phyloP scores from a whole-genome alignment of 495 filamentous ascomycete genomes.

The Aspergillus nanangensis region DNA sequence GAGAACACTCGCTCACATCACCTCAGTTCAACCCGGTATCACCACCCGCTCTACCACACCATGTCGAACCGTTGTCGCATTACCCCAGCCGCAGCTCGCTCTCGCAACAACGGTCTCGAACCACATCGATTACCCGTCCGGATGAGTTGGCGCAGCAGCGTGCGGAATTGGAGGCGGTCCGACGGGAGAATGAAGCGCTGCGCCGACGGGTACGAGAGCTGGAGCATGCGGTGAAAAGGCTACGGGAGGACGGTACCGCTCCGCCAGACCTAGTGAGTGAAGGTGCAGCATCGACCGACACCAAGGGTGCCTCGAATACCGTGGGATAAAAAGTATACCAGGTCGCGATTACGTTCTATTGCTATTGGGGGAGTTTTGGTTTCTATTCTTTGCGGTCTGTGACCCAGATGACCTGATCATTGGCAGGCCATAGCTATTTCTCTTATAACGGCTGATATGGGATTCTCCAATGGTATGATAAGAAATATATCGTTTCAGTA shows the following conservation, averaged over 20 bases:
- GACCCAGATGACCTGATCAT: no score
- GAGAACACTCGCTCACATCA: slow-evolving; percentile 40
- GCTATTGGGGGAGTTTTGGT: not conserved
- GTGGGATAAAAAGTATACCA: slow-evolving; percentile 4
- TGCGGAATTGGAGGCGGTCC: slow-evolving; percentile 66
- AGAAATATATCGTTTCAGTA: no score
- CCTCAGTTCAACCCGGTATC: slow-evolving; percentile 35
- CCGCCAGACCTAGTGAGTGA: no score
- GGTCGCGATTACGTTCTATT: not conserved
- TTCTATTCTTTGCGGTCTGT: not conserved
- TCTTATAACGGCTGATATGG: no score
- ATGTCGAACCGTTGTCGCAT: slow-evolving; percentile 27
- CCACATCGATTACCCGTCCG: slow-evolving; percentile 40
- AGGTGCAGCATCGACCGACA: slow-evolving; percentile 4
- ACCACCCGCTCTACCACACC: slow-evolving; percentile 21
- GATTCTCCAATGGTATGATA: no score
- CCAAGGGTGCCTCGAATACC: not conserved
- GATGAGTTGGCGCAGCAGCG: slow-evolving; percentile 68
- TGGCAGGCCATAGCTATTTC: no score
- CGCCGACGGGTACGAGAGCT: slow-evolving; percentile 70
- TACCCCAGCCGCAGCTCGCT: slow-evolving; percentile 24
- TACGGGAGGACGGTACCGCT: slow-evolving; percentile 10
- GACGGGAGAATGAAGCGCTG: slow-evolving; percentile 76
- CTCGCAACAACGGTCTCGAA: slow-evolving; percentile 24
- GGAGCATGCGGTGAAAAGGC: slow-evolving; percentile 44